Evolutionary conservation across 176 grass and related monocot species (phyloP).

Genomic region (Elymus sibiricus): DNA sequence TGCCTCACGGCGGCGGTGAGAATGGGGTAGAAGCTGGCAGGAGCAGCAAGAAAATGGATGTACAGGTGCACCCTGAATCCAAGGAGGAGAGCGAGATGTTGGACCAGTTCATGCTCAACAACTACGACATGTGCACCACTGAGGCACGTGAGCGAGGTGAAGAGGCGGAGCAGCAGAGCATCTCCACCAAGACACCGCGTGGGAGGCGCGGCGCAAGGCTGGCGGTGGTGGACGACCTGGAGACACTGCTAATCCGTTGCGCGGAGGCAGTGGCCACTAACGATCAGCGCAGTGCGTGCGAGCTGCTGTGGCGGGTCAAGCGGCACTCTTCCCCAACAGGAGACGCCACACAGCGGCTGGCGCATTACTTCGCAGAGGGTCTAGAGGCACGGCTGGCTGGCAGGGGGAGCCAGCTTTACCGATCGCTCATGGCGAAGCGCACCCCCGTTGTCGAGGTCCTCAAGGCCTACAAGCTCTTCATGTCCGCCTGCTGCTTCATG

Average conservation of each 20-base stretch:
- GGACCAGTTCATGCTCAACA: slow-evolving; percentile 35
- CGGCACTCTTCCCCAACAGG: slow-evolving; percentile 30
- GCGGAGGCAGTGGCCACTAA: slow-evolving; percentile 44
- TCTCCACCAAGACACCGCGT: slow-evolving; percentile 1
- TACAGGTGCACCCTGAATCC: neutral
- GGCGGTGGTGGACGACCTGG: slow-evolving; percentile 40
- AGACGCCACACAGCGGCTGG: slow-evolving; percentile 46
- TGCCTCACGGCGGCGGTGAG: neutral
- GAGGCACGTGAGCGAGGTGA: slow-evolving; percentile 9
- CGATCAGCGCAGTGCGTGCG: slow-evolving; percentile 16
- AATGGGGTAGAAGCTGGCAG: slow-evolving; percentile 7
- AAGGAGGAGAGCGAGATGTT: slow-evolving; percentile 36
- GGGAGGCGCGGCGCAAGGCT: neutral
- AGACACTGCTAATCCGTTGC: slow-evolving; percentile 48
- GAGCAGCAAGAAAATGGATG: slow-evolving; percentile 30
- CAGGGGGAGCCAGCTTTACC: slow-evolving; percentile 42
- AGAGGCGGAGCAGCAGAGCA: slow-evolving; percentile 6
- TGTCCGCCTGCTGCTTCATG: slow-evolving; percentile 45
- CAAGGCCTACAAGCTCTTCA: slow-evolving; percentile 45
- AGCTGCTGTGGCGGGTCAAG: slow-evolving; percentile 39
- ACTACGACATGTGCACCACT: neutral
- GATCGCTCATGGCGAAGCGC: slow-evolving; percentile 39
- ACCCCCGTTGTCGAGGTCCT: slow-evolving; percentile 13
- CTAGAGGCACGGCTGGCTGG: slow-evolving; percentile 47
- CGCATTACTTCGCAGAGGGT: slow-evolving; percentile 52